Evolutionary conservation across 352 stramenopile species (phyloP), one percentile per base, ranked within the genome.

Genomic region (Blastocystis sp.): DNA sequence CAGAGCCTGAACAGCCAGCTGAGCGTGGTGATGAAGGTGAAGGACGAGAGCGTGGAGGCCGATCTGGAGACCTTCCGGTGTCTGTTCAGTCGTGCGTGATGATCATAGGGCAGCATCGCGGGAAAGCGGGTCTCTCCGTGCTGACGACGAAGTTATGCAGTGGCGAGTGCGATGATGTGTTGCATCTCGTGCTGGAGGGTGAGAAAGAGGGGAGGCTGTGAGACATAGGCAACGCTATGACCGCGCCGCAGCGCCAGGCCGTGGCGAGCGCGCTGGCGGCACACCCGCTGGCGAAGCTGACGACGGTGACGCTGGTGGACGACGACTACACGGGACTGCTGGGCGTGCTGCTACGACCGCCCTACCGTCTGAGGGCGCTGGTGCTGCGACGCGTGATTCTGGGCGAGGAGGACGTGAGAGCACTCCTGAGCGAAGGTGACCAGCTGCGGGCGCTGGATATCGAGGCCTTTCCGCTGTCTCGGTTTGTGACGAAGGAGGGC

Each of bases 31-130:
- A 77, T 77, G 68, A 59, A 11, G 7, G 10, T 77, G 14, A 19
- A 34, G 10, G 68, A 77, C 28, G 68, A 59, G 7, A 57, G 28
- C 21, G 68, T 77, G 68, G 43, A 77, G 52, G 7, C 38, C 17
- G 68, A 77, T n/a, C 3, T 77, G 24, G 68, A 77, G 28, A 43
- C 68, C 14, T 77, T 77, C 68, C 68, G 68, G n/a, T 77, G 68
- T 77, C 19, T 2, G 11, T 52, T 14, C 28, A n/a, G n/a, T 34
- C 0, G 19, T 11, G 38, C 10, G 21, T 21, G 48, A 57, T 77
- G 3, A 59, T 21, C 9, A 42, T 60, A 77, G 68, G 68, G 68
- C 4, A 7, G 21, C 7, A 52, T 38, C 68, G 68, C 17, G 38
- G 68, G 2, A 40, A 10, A 48, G 6, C 7, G 17, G 68, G 68